Conservation (phyloP, 1,284 basidiomycete species). For the Cryptococcus wingfieldii region DNA sequence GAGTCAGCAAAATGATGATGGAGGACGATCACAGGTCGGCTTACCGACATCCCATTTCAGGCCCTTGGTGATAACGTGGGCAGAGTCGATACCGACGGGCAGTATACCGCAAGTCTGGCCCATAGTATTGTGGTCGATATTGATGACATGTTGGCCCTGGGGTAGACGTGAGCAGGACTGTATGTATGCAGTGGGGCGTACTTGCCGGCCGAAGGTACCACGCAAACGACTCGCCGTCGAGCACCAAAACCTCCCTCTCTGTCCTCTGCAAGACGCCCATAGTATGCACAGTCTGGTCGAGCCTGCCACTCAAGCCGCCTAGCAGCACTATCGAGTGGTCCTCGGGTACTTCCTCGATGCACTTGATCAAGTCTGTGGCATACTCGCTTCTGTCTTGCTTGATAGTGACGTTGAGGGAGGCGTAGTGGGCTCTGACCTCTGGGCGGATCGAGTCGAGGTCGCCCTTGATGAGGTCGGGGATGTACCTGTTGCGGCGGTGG, state of each 20-base stretch:
- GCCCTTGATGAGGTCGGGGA: slow-evolving; percentile 85
- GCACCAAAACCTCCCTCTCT: slow-evolving; percentile 58
- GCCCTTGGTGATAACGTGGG: slow-evolving; percentile 73
- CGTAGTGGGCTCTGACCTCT: slow-evolving; percentile 70
- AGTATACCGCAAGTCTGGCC: slow-evolving; percentile 90
- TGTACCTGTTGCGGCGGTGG: slow-evolving; percentile 47
- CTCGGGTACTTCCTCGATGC: slow-evolving; percentile 62
- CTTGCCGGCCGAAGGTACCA: slow-evolving; percentile 79
- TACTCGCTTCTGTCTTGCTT: slow-evolving; percentile 68
- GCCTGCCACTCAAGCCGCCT: slow-evolving; percentile 81
- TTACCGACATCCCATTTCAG: slow-evolving; percentile 84
- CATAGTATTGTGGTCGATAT: slow-evolving; percentile 65
- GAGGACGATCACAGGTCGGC: slow-evolving; percentile 28
- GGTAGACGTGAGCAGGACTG: neutral
- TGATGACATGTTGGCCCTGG: slow-evolving; percentile 74
- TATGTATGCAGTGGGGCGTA: slow-evolving; percentile 1
- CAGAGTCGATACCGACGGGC: slow-evolving; percentile 75
- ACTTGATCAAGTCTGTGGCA: slow-evolving; percentile 94
- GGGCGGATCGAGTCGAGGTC: slow-evolving; percentile 82
- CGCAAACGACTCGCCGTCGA: slow-evolving; percentile 76
- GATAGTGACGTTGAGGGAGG: slow-evolving; percentile 61
- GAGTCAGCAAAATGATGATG: slow-evolving; percentile 1
- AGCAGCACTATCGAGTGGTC: slow-evolving; percentile 63
- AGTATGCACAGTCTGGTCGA: slow-evolving; percentile 92
- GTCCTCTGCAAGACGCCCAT: slow-evolving; percentile 81